These are phyloP conservation scores for Malus sieversii DNA, from an alignment of 306 rosid species.

Conservation along the genomic window DNA sequence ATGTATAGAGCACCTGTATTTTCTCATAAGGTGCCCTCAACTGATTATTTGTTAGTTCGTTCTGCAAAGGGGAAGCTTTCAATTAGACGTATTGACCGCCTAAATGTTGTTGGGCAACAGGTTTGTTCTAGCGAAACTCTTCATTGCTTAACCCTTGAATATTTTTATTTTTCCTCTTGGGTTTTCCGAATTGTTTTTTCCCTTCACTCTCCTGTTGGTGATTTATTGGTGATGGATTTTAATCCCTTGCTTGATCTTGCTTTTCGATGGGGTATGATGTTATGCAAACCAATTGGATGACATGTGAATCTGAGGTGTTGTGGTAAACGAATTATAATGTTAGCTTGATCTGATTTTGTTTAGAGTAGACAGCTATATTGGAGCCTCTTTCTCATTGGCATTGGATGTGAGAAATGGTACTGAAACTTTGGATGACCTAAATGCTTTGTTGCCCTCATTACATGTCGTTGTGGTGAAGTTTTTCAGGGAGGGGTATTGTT, in stretches of 20 bases:
- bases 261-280: too few relatives aligned
- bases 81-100: slow-evolving; percentile 77
- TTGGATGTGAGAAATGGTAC: not conserved
- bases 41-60: slow-evolving; percentile 87
- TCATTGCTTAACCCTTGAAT: not conserved
- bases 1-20: slow-evolving; percentile 95
- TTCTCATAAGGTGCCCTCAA: slow-evolving; percentile 72
- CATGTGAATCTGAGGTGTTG: too few relatives aligned
- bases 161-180: not conserved
- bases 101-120: slow-evolving; percentile 92
- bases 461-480: not conserved
- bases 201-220: not conserved
- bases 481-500: too few relatives aligned
- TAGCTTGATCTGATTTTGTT: not conserved
- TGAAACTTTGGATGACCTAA: not conserved
- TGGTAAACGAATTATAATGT: too few relatives aligned
- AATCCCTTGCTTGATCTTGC: too few relatives aligned
- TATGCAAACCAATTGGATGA: too few relatives aligned
- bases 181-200: not conserved
- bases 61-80: slow-evolving; percentile 92
- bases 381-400: not conserved
- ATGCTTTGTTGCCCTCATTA: not conserved
- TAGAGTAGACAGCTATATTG: not conserved
- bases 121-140: slow-evolving; percentile 31
- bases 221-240: not conserved